A percentile compares a stretch with the other conserved stretches of the same genome.
Conservation (phyloP, 305 asterid species). For the Fraxinus floribunda region DNA sequence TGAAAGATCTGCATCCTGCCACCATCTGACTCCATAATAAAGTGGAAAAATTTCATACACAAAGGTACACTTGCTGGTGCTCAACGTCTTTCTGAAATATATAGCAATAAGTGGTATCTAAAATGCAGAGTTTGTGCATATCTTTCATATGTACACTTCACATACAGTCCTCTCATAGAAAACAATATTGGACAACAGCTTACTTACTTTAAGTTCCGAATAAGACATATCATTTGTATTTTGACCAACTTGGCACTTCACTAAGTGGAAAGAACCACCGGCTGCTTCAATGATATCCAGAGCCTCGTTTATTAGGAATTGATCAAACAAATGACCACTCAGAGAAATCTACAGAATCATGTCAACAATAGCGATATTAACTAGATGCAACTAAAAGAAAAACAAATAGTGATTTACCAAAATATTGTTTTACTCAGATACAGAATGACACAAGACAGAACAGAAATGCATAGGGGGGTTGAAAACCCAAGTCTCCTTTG, state of each 20-base stretch:
- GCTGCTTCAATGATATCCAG: constrained; percentile 94
- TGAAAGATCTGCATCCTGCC: not conserved
- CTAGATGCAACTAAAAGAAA: not conserved
- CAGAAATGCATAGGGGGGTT: not conserved
- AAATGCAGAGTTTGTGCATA: not conserved
- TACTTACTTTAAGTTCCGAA: constrained; percentile 84
- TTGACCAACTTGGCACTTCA: constrained; percentile 92
- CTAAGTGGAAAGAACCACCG: constrained; percentile 92
- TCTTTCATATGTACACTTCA: constrained; percentile 6
- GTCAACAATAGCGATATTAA: constrained; percentile 18
- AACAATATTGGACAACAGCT: constrained; percentile 1
- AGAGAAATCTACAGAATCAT: constrained; percentile 64
- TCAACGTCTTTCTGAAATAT: not conserved
- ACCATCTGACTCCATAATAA: not conserved
- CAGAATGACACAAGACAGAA: not conserved
- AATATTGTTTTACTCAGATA: not conserved
- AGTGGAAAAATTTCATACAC: not conserved
- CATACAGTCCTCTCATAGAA: constrained; percentile 1
- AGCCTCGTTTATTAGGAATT: constrained; percentile 84
- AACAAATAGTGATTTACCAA: not conserved
- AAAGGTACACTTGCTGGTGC: not conserved
- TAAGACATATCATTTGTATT: constrained; percentile 63
- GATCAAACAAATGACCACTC: constrained; percentile 95
- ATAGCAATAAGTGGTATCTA: not conserved
- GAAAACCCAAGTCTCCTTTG: not conserved